phyloP scores from a whole-genome alignment of 176 grass and related monocot species.

The Eleusine coracana region DNA sequence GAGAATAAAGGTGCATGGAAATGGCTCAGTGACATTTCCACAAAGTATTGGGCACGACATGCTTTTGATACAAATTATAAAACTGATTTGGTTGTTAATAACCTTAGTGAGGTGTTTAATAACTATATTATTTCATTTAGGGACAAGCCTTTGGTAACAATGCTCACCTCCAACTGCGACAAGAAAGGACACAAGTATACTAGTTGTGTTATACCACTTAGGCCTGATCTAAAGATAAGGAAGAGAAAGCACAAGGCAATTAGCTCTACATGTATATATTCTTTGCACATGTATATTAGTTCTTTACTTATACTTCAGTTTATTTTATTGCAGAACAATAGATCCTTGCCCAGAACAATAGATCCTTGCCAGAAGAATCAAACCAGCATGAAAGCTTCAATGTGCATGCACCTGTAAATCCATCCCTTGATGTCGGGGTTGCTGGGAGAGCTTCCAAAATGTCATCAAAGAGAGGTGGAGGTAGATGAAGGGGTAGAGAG shows the following conservation, averaged over 20 bases:
- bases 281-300: background rate
- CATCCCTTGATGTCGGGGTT: background rate
- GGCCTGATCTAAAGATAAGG: background rate
- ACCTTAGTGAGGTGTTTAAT: background rate
- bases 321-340: background rate
- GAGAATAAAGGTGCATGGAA: background rate
- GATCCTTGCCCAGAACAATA: no score
- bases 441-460: background rate
- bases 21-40: background rate
- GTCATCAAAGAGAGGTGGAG: background rate
- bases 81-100: background rate
- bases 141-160: background rate
- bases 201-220: background rate
- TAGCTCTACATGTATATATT: background rate
- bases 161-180: background rate
- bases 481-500: background rate
- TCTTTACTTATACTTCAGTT: background rate
- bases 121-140: background rate
- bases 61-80: background rate
- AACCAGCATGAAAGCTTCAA: background rate
- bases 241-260: conserved; percentile 21
- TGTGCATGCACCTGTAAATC: background rate
- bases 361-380: background rate
- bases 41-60: background rate
- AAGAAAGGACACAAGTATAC: background rate